A percentile compares a stretch with the other conserved stretches of the same genome.
Evolutionary conservation across 352 stramenopile genomes (phyloP).

Genomic region (Phytopythium litorale): DNA sequence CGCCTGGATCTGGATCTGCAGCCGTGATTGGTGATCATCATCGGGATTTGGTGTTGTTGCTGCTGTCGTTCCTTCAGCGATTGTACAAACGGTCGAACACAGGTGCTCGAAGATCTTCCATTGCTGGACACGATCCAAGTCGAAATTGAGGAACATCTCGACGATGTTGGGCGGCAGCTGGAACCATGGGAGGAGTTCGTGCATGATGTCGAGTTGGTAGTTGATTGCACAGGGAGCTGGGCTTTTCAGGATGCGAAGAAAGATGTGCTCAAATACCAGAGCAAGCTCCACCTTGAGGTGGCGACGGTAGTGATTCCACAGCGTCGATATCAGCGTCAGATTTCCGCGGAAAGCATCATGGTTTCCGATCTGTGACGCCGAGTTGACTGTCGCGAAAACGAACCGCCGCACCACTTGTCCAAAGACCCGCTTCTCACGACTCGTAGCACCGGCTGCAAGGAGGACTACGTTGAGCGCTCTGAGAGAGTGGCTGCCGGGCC

Average conservation of each 20-base stretch:
- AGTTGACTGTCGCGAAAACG: conserved; percentile 70
- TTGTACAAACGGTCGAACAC: conserved; percentile 65
- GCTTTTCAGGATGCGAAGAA: conserved; percentile 67
- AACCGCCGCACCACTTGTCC: conserved; percentile 76
- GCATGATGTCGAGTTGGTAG: conserved; percentile 76
- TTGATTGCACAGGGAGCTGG: conserved; percentile 35
- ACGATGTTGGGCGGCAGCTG: conserved; percentile 85
- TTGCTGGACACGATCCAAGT: conserved; percentile 82
- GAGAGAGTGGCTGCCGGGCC: conserved; percentile 61
- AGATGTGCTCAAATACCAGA: conserved; percentile 76
- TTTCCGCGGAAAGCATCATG: conserved; percentile 53
- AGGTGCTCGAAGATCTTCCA: conserved; percentile 90
- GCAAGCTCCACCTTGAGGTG: conserved; percentile 83
- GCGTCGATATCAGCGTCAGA: conserved; percentile 60
- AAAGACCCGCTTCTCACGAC: conserved; percentile 61
- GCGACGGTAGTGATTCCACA: conserved; percentile 84
- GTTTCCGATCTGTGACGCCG: conserved; percentile 52
- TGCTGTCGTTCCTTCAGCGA: conserved; percentile 52
- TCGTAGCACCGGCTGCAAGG: conserved; percentile 34
- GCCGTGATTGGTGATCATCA: conserved; percentile 28
- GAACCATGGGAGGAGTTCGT: conserved; percentile 73
- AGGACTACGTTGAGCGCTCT: conserved; percentile 72
- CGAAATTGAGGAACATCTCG: conserved; percentile 87
- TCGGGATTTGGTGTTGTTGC: conserved; percentile 21
- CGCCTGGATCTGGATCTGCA: conserved; percentile 54